Evolutionary conservation across 306 rosid genomes (phyloP), one percentile per base, ranked within the genome.

Genomic region (Glycine soja): DNA sequence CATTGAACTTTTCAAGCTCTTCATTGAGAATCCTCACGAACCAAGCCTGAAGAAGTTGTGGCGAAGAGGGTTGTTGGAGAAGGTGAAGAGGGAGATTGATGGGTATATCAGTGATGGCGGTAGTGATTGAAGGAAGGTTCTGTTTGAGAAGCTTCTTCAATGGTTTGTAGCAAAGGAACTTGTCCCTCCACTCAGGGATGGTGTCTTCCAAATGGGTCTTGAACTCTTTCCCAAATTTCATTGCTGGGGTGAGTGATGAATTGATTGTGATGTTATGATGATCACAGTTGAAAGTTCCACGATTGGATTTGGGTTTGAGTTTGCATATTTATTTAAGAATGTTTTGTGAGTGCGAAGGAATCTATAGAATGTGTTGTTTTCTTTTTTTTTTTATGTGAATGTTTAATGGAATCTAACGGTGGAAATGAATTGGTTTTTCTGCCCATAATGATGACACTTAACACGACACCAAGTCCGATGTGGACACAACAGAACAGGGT

Each of bases 171-270:
- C 98, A 89, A 34, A 95, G 91, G 75, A 95, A 95, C 78, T 95
- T 95, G 89, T 95, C 99, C 75, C 99, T 93, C 99, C 99, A 96
- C 80, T 88, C 98, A 0, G 99, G 99, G 34, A 95, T 90, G 40
- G 99, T 96, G 57, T 92, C 94, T 70, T 96, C 99, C 54, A 96
- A 56, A 83, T 96, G 97, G 83, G 86, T 91, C 79, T 76, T 92
- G 87, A 96, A 93, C 62, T 96, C 94, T 77, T 96, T 96, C 18
- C 99, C 99, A 72, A 95, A 95, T 80, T 95, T 95, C 99, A 95
- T 95, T 18, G 62, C 83, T 34, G 69, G 30, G 30, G 30, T 24
- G 30, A 24, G 30, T 24, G 30, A 24, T 24, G 30, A 24, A 24
- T 24, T 24, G 30, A 24, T 24, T 24, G 30, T 24, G 30, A 24